These are phyloP conservation scores for Fusarium brevicatenulatum DNA, from an alignment of 2,329 filamentous ascomycete genomes.

Conservation along the genomic window DNA sequence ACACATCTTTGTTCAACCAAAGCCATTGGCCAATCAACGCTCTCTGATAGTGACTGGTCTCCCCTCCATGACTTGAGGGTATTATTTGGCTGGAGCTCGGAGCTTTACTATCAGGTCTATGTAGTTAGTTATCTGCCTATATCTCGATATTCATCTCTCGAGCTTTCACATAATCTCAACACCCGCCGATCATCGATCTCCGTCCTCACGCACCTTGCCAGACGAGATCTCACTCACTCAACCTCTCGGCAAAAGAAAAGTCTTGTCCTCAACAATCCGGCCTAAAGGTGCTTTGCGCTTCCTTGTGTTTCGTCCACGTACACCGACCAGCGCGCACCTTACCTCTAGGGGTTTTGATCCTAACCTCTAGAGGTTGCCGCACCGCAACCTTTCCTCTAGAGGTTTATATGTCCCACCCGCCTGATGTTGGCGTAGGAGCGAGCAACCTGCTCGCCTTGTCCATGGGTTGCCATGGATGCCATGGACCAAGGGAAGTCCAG, in stretches of 20 bases:
- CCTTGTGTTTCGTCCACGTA: conserved; percentile 41
- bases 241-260: conserved; percentile 29
- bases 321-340: conserved; percentile 42
- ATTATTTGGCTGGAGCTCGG: conserved; percentile 36
- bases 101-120: conserved; percentile 24
- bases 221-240: neutral
- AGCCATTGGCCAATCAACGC: conserved; percentile 49
- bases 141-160: conserved; percentile 30
- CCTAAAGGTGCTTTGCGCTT: conserved; percentile 40
- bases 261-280: conserved; percentile 41
- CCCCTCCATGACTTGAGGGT: conserved; percentile 36
- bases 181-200: conserved; percentile 6
- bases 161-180: conserved; percentile 37
- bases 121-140: conserved; percentile 16
- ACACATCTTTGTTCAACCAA: conserved; percentile 36
- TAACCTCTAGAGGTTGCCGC: conserved; percentile 44
- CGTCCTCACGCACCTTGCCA: neutral
- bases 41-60: conserved; percentile 42
- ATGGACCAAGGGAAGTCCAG: conserved; percentile 47
- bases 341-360: conserved; percentile 41
- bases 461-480: conserved; percentile 36
- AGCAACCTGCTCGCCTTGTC: conserved; percentile 34
- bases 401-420: conserved; percentile 42
- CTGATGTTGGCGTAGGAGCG: conserved; percentile 41
- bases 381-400: conserved; percentile 45